Evolutionary conservation across 306 rosid genomes (phyloP).

Genomic region (Pyrus pyrifolia): DNA sequence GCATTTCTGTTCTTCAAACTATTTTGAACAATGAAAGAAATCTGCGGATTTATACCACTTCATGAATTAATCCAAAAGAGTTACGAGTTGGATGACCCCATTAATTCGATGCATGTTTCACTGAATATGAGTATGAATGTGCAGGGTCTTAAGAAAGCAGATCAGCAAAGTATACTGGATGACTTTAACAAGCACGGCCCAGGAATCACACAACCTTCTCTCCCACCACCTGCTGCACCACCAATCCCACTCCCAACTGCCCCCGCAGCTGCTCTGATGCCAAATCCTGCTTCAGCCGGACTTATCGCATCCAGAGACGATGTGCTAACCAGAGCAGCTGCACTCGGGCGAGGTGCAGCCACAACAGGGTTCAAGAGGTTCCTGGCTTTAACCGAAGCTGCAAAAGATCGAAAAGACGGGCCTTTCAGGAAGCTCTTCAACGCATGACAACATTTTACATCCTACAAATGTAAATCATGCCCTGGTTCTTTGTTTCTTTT

Average conservation of each 20-base stretch:
- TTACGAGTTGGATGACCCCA: not conserved
- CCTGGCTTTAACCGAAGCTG: slow-evolving; percentile 98
- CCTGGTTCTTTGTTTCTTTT: not conserved
- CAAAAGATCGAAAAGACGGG: slow-evolving; percentile 91
- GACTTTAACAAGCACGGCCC: slow-evolving; percentile 95
- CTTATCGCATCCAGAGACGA: slow-evolving; percentile 69
- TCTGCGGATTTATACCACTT: not conserved
- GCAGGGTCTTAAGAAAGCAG: slow-evolving; percentile 90
- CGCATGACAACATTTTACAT: slow-evolving; percentile 28
- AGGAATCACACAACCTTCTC: slow-evolving; percentile 64
- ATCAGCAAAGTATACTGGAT: slow-evolving; percentile 84
- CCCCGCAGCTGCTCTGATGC: slow-evolving; percentile 41
- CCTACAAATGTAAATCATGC: not conserved
- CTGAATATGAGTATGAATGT: slow-evolving; percentile 6
- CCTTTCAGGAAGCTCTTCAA: slow-evolving; percentile 94
- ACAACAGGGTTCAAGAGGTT: slow-evolving; percentile 95
- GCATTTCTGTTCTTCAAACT: not conserved
- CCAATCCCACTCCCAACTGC: slow-evolving; percentile 21
- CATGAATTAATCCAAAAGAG: not conserved
- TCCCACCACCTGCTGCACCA: slow-evolving; percentile 39
- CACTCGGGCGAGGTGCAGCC: slow-evolving; percentile 98
- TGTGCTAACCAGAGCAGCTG: slow-evolving; percentile 93
- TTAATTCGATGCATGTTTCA: not conserved
- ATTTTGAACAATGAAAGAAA: too few species aligned
- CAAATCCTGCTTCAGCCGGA: slow-evolving; percentile 47